A percentile compares a stretch with the other conserved stretches of the same genome.
Evolutionary conservation across 2,329 filamentous ascomycete species (phyloP).

Genomic region (Triangularia setosa): DNA sequence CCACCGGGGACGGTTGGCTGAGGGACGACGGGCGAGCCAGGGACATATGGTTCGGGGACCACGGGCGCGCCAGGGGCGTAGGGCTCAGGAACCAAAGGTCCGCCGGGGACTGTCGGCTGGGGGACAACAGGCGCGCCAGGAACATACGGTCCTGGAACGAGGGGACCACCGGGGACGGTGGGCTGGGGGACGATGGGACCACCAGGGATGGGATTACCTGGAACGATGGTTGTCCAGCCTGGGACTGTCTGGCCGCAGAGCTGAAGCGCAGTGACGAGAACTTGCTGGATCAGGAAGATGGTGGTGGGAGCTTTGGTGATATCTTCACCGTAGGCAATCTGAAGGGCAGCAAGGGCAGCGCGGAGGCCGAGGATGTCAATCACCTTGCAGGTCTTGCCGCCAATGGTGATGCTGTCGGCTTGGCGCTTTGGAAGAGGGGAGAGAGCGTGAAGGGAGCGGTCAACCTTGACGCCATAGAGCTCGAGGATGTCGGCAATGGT

Average conservation of each 20-base stretch:
- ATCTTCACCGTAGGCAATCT: constrained; percentile 22
- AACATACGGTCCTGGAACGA: constrained; percentile 30
- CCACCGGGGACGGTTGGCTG: constrained; percentile 25
- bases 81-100: constrained; percentile 17
- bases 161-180: constrained; percentile 25
- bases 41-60: constrained; percentile 28
- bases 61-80: constrained; percentile 25
- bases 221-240: constrained; percentile 26
- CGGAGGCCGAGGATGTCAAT: constrained; percentile 25
- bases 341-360: constrained; percentile 23
- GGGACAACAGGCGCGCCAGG: constrained; percentile 32
- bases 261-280: constrained; percentile 26
- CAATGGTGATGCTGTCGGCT: constrained; percentile 18
- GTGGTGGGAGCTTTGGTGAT: constrained; percentile 20
- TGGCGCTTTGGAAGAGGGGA: constrained; percentile 17
- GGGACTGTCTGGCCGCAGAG: constrained; percentile 24
- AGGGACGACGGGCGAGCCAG: constrained; percentile 26
- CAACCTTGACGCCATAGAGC: constrained; percentile 19
- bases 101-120: constrained; percentile 31
- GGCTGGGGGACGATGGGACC: constrained; percentile 31
- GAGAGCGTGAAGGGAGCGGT: constrained; percentile 10
- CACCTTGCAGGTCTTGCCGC: constrained; percentile 19
- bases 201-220: constrained; percentile 28
- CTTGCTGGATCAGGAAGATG: constrained; percentile 28
- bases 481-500: constrained; percentile 23